A percentile compares a stretch with the other conserved stretches of the same genome.
Evolutionary conservation across 305 asterid genomes (phyloP).

Genomic region (Fraxinus paxiana): DNA sequence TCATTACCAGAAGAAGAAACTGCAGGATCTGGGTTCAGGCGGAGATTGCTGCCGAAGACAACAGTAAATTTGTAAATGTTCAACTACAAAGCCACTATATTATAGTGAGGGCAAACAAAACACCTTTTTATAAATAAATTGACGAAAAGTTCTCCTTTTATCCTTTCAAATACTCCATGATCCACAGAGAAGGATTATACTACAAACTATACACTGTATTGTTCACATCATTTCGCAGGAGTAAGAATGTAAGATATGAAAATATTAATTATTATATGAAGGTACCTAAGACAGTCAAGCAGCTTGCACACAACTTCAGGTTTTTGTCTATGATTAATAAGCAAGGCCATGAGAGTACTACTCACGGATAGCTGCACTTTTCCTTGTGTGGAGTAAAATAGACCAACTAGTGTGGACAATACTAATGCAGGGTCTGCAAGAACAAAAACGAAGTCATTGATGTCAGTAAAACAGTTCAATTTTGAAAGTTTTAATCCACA

Average conservation of each 20-base stretch:
- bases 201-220: neutral
- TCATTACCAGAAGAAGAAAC: constrained; percentile 29
- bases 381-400: constrained; percentile 47
- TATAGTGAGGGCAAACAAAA: neutral
- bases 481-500: neutral
- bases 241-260: neutral
- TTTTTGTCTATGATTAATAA: constrained; percentile 57
- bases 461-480: neutral
- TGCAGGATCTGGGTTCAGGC: constrained; percentile 40
- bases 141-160: neutral
- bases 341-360: constrained; percentile 50
- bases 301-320: constrained; percentile 67
- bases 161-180: neutral
- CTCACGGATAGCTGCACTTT: constrained; percentile 41
- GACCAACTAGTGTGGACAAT: constrained; percentile 62
- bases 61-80: constrained; percentile 17
- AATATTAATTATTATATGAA: neutral
- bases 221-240: constrained; percentile 13
- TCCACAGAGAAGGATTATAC: neutral
- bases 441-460: constrained; percentile 20
- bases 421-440: constrained; percentile 67
- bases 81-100: constrained; percentile 18
- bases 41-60: constrained; percentile 50
- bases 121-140: neutral
- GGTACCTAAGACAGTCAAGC: constrained; percentile 78